Conservation (phyloP, 2,329 filamentous ascomycete species). For the Botrytis aclada region DNA sequence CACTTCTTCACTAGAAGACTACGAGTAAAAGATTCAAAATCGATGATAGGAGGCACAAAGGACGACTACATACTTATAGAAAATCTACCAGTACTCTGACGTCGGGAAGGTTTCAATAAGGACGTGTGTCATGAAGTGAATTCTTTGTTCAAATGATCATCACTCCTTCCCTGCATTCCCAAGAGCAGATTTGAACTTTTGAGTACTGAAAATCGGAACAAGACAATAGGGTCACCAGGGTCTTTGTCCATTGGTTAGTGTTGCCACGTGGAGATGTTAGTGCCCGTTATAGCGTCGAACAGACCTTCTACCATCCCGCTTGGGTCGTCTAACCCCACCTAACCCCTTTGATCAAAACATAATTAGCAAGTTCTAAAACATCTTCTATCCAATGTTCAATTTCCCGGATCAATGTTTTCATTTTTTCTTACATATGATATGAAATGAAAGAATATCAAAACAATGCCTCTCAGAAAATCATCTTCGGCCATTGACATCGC, state of each 20-base stretch:
- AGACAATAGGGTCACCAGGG: neutral
- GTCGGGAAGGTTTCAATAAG: neutral
- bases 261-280: neutral
- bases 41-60: neutral
- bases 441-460: neutral
- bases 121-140: neutral
- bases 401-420: neutral
- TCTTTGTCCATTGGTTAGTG: neutral
- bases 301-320: neutral
- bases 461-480: neutral
- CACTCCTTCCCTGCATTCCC: neutral
- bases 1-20: neutral
- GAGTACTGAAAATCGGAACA: neutral
- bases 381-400: neutral
- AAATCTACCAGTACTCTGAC: neutral
- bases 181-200: neutral
- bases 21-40: no score
- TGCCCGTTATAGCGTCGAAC: neutral
- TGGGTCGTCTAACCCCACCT: neutral
- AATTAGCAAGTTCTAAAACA: neutral
- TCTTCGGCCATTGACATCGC: no score
- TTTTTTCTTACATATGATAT: neutral
- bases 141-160: neutral
- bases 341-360: neutral
- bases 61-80: no score